A percentile compares a stretch with the other conserved stretches of the same genome.
These are phyloP conservation scores for Termitomyces sp. DNA, from an alignment of 768 basidiomycete genomes.

Conservation along the genomic window DNA sequence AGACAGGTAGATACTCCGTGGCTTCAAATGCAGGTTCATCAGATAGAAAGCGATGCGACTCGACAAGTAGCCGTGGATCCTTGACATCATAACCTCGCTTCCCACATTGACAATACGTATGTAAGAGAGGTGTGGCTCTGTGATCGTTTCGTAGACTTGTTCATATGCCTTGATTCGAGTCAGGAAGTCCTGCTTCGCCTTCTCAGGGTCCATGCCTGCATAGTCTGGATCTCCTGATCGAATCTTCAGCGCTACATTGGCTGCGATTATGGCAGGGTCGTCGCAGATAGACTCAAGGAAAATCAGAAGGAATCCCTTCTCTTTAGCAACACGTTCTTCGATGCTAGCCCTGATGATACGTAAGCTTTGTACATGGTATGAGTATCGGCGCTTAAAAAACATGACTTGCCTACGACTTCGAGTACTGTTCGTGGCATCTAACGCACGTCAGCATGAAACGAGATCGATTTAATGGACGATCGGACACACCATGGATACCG, in stretches of 20 bases:
- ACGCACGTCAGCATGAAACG: not conserved
- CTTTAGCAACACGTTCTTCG: conserved; percentile 74
- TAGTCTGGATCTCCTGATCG: conserved; percentile 98
- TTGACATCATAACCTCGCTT: conserved; percentile 75
- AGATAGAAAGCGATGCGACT: conserved; percentile 97
- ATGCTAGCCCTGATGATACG: conserved; percentile 63
- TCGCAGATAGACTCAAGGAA: conserved; percentile 95
- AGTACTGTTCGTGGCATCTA: conserved; percentile 97
- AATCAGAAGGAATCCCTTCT: conserved; percentile 82
- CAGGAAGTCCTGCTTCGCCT: conserved; percentile 86
- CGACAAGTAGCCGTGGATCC: conserved; percentile 93
- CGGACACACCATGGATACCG: conserved; percentile 81
- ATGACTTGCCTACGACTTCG: conserved; percentile 54
- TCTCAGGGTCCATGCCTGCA: conserved; percentile 78
- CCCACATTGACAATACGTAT: conserved; percentile 93
- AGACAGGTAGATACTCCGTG: conserved; percentile 94
- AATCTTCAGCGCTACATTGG: conserved; percentile 95
- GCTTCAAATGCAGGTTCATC: conserved; percentile 97
- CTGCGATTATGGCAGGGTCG: conserved; percentile 90
- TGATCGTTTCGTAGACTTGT: conserved; percentile 91
- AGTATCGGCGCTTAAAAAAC: not conserved
- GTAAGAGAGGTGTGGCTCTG: conserved; percentile 86
- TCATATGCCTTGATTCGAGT: conserved; percentile 92
- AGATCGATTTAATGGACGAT: not conserved
- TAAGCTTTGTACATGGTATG: not conserved